Evolutionary conservation across 768 basidiomycete species (phyloP).

Genomic region (Boletus patriciae): DNA sequence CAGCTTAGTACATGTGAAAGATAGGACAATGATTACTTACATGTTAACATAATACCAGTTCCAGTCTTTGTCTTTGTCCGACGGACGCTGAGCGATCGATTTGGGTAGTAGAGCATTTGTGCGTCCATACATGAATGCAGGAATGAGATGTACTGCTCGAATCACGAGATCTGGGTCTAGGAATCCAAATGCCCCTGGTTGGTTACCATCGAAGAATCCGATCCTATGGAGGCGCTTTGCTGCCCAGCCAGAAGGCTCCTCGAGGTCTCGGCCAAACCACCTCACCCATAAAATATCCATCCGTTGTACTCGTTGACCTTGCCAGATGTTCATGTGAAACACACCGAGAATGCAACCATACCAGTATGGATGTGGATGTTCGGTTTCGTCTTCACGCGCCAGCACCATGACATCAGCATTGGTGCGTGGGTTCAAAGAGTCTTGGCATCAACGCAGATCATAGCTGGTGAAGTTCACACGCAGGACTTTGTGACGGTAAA

Average conservation of each 20-base stretch:
- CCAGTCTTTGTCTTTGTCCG: conserved; percentile 25
- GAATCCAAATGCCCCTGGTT: conserved; percentile 43
- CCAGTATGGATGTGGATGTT: no score
- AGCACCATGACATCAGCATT: no score
- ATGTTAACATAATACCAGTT: conserved; percentile 33
- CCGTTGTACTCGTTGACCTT: conserved; percentile 2
- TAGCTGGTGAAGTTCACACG: no score
- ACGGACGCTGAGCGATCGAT: no score
- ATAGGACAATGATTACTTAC: conserved; percentile 23
- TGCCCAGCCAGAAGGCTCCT: conserved; percentile 26
- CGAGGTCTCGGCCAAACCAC: conserved; percentile 36
- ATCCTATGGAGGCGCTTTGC: conserved; percentile 36
- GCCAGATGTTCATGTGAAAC: no score
- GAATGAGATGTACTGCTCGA: conserved; percentile 11
- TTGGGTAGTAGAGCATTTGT: no score
- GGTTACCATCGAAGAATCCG: conserved; percentile 36
- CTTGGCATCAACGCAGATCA: no score
- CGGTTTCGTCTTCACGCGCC: no score
- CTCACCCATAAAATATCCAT: conserved; percentile 45
- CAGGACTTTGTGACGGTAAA: no score
- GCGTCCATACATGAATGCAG: no score
- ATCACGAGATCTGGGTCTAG: conserved; percentile 43
- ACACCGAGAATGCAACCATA: no score
- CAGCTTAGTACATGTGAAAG: conserved; percentile 8
- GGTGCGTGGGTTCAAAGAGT: no score